Conservation (phyloP, 108 stramenopile genomes). For the Skeletonema costatum region DNA sequence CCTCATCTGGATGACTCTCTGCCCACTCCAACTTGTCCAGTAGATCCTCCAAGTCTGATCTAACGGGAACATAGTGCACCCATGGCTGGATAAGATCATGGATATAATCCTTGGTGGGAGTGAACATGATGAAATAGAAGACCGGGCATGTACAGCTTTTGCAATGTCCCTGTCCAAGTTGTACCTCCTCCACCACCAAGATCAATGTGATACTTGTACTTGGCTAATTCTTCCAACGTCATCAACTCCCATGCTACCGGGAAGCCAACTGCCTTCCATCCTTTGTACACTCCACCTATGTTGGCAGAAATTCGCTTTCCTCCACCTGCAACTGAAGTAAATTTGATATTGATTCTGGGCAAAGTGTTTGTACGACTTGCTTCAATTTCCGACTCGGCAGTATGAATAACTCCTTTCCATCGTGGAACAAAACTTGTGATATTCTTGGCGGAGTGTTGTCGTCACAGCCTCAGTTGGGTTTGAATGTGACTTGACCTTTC, state of each 20-base stretch:
- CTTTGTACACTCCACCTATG: neutral
- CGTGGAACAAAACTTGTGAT: constrained; percentile 1
- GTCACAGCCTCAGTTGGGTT: neutral
- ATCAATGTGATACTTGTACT: constrained; percentile 37
- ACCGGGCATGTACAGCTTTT: constrained; percentile 26
- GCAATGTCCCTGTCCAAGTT: constrained; percentile 24
- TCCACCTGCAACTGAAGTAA: neutral
- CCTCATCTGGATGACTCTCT: constrained; percentile 10
- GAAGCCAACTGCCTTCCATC: neutral
- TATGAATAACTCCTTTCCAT: constrained; percentile 11
- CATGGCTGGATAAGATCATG: constrained; percentile 10
- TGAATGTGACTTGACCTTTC: neutral
- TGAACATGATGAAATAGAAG: constrained; percentile 22
- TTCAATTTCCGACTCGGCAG: constrained; percentile 12
- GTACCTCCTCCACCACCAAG: constrained; percentile 41
- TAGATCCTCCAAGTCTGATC: constrained; percentile 1
- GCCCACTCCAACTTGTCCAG: constrained; percentile 16
- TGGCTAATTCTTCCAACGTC: neutral
- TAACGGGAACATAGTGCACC: constrained; percentile 24
- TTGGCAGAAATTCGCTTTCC: neutral
- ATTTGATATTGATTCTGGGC: constrained; percentile 11
- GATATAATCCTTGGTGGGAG: constrained; percentile 15
- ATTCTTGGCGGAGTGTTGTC: neutral
- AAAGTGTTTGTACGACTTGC: neutral
- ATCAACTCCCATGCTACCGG: neutral